Base-by-base conservation (phyloP, 345 rosid genomes). In the Syzygium jambos region DNA sequence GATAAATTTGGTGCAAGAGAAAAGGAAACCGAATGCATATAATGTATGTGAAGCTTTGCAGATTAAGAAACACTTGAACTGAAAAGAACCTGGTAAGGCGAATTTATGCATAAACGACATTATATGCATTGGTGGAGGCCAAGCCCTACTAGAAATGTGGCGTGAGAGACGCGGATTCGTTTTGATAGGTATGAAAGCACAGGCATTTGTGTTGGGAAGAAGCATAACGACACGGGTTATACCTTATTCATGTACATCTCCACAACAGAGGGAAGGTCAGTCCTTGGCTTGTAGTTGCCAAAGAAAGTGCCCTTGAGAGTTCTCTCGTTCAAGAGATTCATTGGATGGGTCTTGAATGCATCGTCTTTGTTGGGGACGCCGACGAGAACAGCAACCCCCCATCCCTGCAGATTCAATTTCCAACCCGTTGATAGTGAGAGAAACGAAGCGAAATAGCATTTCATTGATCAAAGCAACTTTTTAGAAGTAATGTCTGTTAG, bases 251-350 rank as follows among this genome's bases (percentile, higher is more conserved):
- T 93, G 88, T 93, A 94, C 87, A 89, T 92, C 87, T 92, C 93
- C 27, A 92, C 93, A 14, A 93, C 90, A 7, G 63, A 83, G 49
- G 96, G 93, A 87, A 94, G 89, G 87, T 92, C 92, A 30, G 91
- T 90, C 30, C 91, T 91, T 4, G 96, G 92, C 86, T 92, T 94
- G 93, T 91, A 92, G 92, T 94, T 92, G 63, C 96, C 94, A 25
- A 89, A 93, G 93, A 94, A 92, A 19, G 96, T 92, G 17, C 94
- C 96, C 78, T 90, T 93, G 3, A 94, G 91, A 53, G 94, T 94
- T 83, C 93, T 91, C 88, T 93, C 94, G 2, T 91, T 87, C 80
- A 92, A 73, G 19, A 93, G 9, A 54, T 93, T 93, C 89, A 93
- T 14, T 0, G 96, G 94, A 63, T 92, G 92, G 14, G 94, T 91